Percentiles rank a stretch among this genome's conserved stretches.
Conservation (phyloP, 352 stramenopile species). For the Lagenidium sp. region DNA sequence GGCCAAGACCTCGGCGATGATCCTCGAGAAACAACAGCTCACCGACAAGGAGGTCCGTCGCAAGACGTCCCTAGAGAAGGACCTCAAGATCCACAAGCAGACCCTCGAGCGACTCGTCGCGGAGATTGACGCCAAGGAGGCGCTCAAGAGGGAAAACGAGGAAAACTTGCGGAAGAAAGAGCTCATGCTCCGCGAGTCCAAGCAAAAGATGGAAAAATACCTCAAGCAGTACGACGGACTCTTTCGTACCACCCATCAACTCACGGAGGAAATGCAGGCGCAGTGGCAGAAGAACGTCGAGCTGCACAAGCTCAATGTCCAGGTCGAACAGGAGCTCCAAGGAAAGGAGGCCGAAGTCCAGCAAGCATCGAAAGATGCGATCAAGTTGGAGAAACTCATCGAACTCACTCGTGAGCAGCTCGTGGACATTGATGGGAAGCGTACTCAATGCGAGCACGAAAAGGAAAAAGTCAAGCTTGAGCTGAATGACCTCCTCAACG, state of each 20-base stretch:
- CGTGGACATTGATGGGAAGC: constrained; percentile 49
- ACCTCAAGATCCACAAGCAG: constrained; percentile 64
- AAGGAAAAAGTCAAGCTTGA: constrained; percentile 55
- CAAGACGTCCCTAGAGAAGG: constrained; percentile 56
- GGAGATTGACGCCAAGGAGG: constrained; percentile 31
- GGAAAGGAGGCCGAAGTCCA: constrained; percentile 42
- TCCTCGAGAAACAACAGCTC: constrained; percentile 53
- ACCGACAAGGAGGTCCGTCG: constrained; percentile 52
- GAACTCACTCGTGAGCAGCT: constrained; percentile 69
- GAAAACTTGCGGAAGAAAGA: constrained; percentile 63
- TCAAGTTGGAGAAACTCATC: constrained; percentile 70
- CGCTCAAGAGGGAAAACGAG: constrained; percentile 41
- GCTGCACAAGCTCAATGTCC: constrained; percentile 63
- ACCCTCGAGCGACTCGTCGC: constrained; percentile 36
- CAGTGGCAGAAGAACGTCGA: constrained; percentile 83
- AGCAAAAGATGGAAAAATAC: constrained; percentile 86
- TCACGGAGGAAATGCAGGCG: constrained; percentile 71
- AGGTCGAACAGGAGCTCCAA: constrained; percentile 47
- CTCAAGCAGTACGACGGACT: constrained; percentile 80
- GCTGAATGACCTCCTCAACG: constrained; percentile 58
- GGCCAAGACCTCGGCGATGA: constrained; percentile 25
- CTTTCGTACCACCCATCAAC: constrained; percentile 65
- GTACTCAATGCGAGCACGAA: constrained; percentile 44
- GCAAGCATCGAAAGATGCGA: constrained; percentile 39
- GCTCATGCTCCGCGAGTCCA: constrained; percentile 60